Evolutionary conservation across 495 filamentous ascomycete species (phyloP).

Genomic region (Talaromyces borbonicus): DNA sequence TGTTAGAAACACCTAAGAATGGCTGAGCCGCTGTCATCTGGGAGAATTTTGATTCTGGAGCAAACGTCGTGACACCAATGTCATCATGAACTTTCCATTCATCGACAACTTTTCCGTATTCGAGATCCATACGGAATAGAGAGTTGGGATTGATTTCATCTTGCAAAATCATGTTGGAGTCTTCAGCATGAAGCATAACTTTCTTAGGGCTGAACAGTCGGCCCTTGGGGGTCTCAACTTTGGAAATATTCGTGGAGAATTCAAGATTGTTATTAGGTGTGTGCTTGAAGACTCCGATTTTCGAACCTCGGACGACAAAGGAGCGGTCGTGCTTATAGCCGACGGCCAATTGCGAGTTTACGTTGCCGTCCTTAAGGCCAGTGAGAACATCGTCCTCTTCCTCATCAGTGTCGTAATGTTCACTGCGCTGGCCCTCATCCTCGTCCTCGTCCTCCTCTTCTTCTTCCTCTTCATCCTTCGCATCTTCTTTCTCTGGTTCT

Average conservation of each 20-base stretch:
- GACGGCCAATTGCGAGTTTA: constrained; percentile 94
- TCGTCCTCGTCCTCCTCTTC: constrained; percentile 51
- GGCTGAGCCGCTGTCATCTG: constrained; percentile 95
- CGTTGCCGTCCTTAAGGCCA: constrained; percentile 64
- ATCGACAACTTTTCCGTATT: constrained; percentile 97
- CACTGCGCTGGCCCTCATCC: constrained; percentile 56
- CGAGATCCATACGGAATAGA: constrained; percentile 95
- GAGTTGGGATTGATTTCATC: constrained; percentile 76
- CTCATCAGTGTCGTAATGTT: constrained; percentile 87
- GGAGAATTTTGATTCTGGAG: constrained; percentile 89
- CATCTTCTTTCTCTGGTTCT: constrained; percentile 49
- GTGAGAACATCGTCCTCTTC: constrained; percentile 76
- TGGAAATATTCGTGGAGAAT: constrained; percentile 96
- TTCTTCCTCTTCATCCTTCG: constrained; percentile 50
- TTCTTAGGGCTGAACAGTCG: constrained; percentile 90
- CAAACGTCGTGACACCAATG: constrained; percentile 82
- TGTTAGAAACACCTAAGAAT: constrained; percentile 83
- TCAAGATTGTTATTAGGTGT: constrained; percentile 85
- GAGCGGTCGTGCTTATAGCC: constrained; percentile 96
- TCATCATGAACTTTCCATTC: constrained; percentile 99
- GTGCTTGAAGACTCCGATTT: constrained; percentile 98
- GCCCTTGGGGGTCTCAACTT: constrained; percentile 82
- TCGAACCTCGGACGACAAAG: constrained; percentile 91
- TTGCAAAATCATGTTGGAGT: constrained; percentile 87
- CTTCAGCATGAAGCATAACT: constrained; percentile 94